Evolutionary conservation across 108 stramenopile genomes (phyloP).

Genomic region (Thalassiosira profunda): DNA sequence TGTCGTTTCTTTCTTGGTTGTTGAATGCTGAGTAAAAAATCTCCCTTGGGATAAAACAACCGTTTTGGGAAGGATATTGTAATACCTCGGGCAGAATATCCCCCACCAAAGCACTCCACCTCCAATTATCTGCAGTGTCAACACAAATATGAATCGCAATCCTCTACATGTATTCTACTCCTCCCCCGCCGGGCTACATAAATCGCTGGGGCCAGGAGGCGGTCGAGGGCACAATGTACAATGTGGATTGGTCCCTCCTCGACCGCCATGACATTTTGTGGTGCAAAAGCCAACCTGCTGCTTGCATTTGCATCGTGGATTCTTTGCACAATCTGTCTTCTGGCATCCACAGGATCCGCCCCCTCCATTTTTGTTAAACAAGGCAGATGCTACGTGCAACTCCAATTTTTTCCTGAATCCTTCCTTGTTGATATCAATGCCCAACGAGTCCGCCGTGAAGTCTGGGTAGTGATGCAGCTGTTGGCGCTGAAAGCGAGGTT

Average conservation of each 20-base stretch:
- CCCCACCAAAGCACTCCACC: too few species aligned
- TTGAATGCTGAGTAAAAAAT: too few species aligned
- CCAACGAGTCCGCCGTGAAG: neutral
- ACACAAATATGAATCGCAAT: too few species aligned
- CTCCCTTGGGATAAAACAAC: too few species aligned
- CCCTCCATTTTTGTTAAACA: slow-evolving; percentile 8
- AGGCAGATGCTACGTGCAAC: neutral
- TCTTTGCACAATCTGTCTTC: neutral
- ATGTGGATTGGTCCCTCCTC: slow-evolving; percentile 6
- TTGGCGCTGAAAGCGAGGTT: neutral
- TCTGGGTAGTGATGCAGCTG: neutral
- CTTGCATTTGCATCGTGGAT: neutral
- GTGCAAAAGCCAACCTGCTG: neutral
- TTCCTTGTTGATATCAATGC: neutral
- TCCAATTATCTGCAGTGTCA: too few species aligned
- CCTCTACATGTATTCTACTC: too few species aligned
- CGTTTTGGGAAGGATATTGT: too few species aligned
- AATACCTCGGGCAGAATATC: too few species aligned
- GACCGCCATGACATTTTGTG: slow-evolving; percentile 9
- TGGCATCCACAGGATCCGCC: neutral
- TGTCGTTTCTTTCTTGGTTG: too few species aligned
- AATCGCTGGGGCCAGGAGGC: too few species aligned
- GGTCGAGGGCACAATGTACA: too few species aligned
- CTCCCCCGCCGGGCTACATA: too few species aligned
- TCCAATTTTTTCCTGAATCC: neutral